Evolutionary conservation across 768 basidiomycete genomes (phyloP).

Genomic region (Hysterangium stoloniferum): DNA sequence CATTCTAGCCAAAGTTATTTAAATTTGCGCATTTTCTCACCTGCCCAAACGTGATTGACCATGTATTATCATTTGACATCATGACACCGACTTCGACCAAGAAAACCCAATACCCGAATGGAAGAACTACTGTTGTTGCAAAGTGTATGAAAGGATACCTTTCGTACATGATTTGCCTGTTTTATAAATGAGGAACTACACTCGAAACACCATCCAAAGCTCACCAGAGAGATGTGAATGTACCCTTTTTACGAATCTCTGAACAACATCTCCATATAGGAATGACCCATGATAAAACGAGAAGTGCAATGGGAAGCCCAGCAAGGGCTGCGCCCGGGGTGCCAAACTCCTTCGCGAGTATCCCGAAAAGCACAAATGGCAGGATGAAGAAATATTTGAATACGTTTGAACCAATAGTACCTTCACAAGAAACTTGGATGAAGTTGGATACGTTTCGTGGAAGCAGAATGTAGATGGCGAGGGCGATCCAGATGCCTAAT

Average conservation of each 20-base stretch:
- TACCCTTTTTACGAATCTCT: neutral
- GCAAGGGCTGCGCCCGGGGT: neutral
- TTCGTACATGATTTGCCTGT: neutral
- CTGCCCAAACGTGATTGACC: neutral
- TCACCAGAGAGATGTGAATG: neutral
- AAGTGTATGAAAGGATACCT: constrained; percentile 1
- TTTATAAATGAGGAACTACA: too few species aligned
- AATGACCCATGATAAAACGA: neutral
- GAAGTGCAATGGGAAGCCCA: neutral
- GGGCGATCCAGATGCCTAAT: neutral
- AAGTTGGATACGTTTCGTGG: neutral
- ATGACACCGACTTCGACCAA: neutral
- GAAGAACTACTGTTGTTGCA: neutral
- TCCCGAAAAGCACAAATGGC: neutral
- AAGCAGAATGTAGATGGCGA: neutral
- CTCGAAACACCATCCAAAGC: too few species aligned
- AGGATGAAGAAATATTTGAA: constrained; percentile 2
- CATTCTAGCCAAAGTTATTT: neutral
- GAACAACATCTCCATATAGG: neutral
- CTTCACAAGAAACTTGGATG: neutral
- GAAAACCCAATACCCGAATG: neutral
- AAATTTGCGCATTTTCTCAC: neutral
- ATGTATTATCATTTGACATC: neutral
- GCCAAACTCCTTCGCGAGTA: too few species aligned
- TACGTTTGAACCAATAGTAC: neutral